Evolutionary conservation across 2,329 filamentous ascomycete genomes (phyloP), one percentile per base, ranked within the genome.

Genomic region (Amauroascus niger): DNA sequence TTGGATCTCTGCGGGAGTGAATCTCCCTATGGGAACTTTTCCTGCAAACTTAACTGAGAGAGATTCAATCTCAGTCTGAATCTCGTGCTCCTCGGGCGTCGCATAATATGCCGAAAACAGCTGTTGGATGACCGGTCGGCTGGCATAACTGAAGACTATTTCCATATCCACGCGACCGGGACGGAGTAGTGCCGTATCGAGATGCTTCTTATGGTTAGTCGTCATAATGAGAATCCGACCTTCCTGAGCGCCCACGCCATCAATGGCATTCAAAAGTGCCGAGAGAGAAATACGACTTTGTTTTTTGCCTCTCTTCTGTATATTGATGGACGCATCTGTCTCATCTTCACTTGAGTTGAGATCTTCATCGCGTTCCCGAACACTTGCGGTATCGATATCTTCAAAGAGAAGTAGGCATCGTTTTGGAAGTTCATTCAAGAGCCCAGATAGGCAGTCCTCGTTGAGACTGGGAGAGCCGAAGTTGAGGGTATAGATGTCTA

Each of bases 211-310:
- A 49, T 78, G 75, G 61, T 87, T 88, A 26, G 82, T 84, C 0
- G 84, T 88, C 82, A 88, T 87, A 64, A 88, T 79, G 16, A 88
- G 74, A 26, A 87, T 81, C 14, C 82, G 77, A 1, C 84, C 84
- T 69, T 88, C 84, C 54, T 80, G 79, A 0, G 81, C 81, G 0
- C 82, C 82, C 0, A 86, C 82, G 2, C 84, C 84, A 58, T 88
- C 84, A 9, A 88, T 77, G 7, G 82, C 80, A 57, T 87, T 87
- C 16, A 88, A 71, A 0, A 88, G 69, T 0, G 81, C 83, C 0
- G 83, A 84, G 1, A 88, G 75, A 0, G 80, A 80, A 43, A 93
- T 78, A 1, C 37, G 18, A 7, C n/a, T 7, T 14, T 2, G 24
- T 13, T 7, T 13, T 14, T 7, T 18, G 3, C n/a, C 13, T 32